Base-by-base conservation (phyloP, 2,329 filamentous ascomycete species). In the Colletotrichum salicis region DNA sequence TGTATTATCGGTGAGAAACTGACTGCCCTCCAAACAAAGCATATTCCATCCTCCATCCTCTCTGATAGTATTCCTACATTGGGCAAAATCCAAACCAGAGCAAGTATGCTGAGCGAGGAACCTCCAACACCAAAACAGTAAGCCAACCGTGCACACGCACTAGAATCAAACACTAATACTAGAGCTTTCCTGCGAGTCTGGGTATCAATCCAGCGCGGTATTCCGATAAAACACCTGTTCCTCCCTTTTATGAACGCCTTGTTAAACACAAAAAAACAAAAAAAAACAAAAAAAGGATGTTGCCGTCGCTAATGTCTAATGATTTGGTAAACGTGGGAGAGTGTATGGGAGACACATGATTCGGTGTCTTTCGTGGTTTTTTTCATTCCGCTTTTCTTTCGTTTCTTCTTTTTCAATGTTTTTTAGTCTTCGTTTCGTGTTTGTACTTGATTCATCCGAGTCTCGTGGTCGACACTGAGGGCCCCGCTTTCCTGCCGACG, bases 151-250 rank as follows among this genome's bases (percentile, higher is more conserved):
- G 27, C 51, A 45, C 60, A 64, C 24, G 24, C 19, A 48, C 35
- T 64, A 57, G 22, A 59, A 55, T 60, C 35, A 55, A 60, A 60
- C 5, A 33, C n/a, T 45, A 67, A 24, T 63, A 63, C 33, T 15
- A 33, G 35, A 27, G 60, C 31, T 54, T 59, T 67, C 48, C 48
- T 67, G 66, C 70, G 65, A 72, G 59, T 60, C 55, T 72, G 70
- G 70, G 70, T 72, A 72, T 72, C 70, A 72, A 70, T 72, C 65
- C 70, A 65, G 35, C 60, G 61, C 61, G 61, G 35, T 64, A 45
- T 56, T 51, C 52, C 8, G 27, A 54, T 31, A 48, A 22, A 48
- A 41, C 7, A 63, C 24, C 5, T 51, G 24, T 24, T 13, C 31
- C 22, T 45, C 51, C 51, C n/a, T 64, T 51, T 51, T 41, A 41